phyloP scores from a whole-genome alignment of 805 yeast species.

The Yamadazyma endophytica region DNA sequence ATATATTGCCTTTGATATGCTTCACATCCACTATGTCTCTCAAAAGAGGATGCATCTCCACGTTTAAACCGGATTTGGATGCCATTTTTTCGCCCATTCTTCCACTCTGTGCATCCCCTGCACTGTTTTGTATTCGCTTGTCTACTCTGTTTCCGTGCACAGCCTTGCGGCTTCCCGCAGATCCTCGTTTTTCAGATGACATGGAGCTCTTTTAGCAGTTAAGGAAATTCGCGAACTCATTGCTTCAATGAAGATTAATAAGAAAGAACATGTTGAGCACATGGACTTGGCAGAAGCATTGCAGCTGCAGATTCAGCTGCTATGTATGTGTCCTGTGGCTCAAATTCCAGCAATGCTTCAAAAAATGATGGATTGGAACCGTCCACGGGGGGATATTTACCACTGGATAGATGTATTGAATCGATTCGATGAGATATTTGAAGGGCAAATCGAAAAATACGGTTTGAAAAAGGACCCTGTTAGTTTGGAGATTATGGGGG shows the following conservation, averaged over 20 bases:
- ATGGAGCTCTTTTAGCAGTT: background rate
- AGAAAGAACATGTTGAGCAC: slow-evolving; percentile 23
- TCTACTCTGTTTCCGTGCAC: background rate
- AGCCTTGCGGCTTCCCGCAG: background rate
- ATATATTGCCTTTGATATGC: slow-evolving; percentile 18
- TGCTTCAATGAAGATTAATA: slow-evolving; percentile 27
- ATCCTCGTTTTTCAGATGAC: background rate
- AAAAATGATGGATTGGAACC: slow-evolving; percentile 47
- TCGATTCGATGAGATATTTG: slow-evolving; percentile 66
- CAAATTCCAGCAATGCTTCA: slow-evolving; percentile 39
- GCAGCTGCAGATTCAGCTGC: slow-evolving; percentile 28
- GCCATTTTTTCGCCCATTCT: no score
- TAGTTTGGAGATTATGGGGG: slow-evolving; percentile 41
- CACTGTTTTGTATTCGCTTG: background rate
- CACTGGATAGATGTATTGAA: slow-evolving; percentile 78
- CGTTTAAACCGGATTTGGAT: slow-evolving; percentile 26
- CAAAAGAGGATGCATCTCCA: slow-evolving; percentile 36
- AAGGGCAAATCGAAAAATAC: slow-evolving; percentile 50
- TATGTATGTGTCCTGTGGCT: slow-evolving; percentile 31
- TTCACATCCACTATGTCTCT: slow-evolving; percentile 18
- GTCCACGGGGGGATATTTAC: slow-evolving; percentile 64
- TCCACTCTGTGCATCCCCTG: slow-evolving; percentile 2
- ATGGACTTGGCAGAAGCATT: slow-evolving; percentile 27
- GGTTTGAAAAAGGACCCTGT: slow-evolving; percentile 44
- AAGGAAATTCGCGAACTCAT: background rate